Conservation (phyloP, 768 basidiomycete species). For the Tulasnella sp. region DNA sequence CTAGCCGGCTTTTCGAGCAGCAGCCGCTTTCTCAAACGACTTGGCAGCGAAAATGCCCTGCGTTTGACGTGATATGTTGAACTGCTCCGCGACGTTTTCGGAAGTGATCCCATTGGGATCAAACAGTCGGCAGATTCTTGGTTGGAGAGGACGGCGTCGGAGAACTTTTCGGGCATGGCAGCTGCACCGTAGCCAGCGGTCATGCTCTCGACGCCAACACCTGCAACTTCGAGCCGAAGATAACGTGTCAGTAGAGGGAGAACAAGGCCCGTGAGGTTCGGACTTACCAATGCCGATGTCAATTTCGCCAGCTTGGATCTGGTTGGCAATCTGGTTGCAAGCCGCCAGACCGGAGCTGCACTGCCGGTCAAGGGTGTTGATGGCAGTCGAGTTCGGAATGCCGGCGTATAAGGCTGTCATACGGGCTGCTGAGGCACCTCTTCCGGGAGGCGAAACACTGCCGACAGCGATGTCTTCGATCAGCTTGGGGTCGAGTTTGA, state of each 20-base stretch:
- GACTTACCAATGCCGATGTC: slow-evolving; percentile 80
- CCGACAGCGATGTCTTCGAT: slow-evolving; percentile 84
- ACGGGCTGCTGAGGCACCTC: slow-evolving; percentile 75
- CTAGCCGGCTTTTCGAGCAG: slow-evolving; percentile 73
- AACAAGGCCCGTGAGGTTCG: background rate
- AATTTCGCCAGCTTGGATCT: slow-evolving; percentile 75
- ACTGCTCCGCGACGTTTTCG: slow-evolving; percentile 85
- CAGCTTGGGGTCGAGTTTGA: slow-evolving; percentile 69
- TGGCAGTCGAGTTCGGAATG: slow-evolving; percentile 66
- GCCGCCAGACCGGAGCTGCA: slow-evolving; percentile 85
- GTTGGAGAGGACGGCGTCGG: slow-evolving; percentile 61
- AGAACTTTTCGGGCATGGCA: slow-evolving; percentile 55
- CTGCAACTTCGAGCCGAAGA: slow-evolving; percentile 39
- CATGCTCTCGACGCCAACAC: slow-evolving; percentile 90
- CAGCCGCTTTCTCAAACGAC: slow-evolving; percentile 80
- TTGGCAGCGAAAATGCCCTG: slow-evolving; percentile 83
- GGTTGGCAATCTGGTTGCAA: slow-evolving; percentile 75
- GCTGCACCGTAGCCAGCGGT: slow-evolving; percentile 65
- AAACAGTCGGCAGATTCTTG: slow-evolving; percentile 76
- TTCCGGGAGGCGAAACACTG: slow-evolving; percentile 82
- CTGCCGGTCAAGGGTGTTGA: slow-evolving; percentile 86
- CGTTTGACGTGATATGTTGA: slow-evolving; percentile 62
- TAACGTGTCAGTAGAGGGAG: background rate
- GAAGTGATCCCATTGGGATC: slow-evolving; percentile 91
- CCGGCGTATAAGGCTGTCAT: slow-evolving; percentile 86